Evolutionary conservation across 1,284 basidiomycete genomes (phyloP).

Genomic region (Trametes pubescens): DNA sequence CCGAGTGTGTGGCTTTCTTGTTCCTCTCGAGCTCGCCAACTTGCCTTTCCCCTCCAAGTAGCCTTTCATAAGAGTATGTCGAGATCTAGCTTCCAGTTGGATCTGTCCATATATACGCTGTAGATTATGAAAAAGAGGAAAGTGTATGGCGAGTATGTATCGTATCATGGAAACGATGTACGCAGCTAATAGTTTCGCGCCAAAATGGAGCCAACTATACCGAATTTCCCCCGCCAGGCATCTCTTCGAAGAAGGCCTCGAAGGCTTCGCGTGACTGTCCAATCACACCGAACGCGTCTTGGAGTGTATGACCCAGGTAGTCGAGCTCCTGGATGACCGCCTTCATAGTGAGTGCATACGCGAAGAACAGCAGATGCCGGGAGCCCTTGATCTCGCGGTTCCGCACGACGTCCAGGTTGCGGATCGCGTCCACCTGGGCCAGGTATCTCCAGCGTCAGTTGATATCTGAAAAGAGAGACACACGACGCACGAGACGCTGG

Average conservation of each 20-base stretch:
- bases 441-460: background rate
- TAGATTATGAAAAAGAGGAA: too few relatives aligned
- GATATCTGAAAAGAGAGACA: background rate
- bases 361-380: slow-evolving; percentile 90
- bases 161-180: too few relatives aligned
- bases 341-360: slow-evolving; percentile 93
- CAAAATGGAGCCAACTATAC: background rate
- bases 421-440: slow-evolving; percentile 77
- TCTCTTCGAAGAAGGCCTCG: slow-evolving; percentile 42
- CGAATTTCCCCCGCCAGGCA: background rate
- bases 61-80: too few relatives aligned
- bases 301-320: slow-evolving; percentile 76
- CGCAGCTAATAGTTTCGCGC: too few relatives aligned
- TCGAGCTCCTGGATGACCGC: slow-evolving; percentile 91
- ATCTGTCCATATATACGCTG: too few relatives aligned
- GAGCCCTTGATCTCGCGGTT: slow-evolving; percentile 78
- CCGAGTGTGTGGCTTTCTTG: too few relatives aligned
- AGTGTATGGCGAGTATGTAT: too few relatives aligned
- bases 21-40: too few relatives aligned
- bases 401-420: slow-evolving; percentile 86
- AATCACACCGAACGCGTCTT: slow-evolving; percentile 90
- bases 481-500: slow-evolving; percentile 68
- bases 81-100: too few relatives aligned
- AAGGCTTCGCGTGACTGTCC: slow-evolving; percentile 58
- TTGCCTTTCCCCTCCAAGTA: too few relatives aligned